Evolutionary conservation across 169 alveolate species (phyloP).

Genomic region (Pseudocohnilembus persalinus): DNA sequence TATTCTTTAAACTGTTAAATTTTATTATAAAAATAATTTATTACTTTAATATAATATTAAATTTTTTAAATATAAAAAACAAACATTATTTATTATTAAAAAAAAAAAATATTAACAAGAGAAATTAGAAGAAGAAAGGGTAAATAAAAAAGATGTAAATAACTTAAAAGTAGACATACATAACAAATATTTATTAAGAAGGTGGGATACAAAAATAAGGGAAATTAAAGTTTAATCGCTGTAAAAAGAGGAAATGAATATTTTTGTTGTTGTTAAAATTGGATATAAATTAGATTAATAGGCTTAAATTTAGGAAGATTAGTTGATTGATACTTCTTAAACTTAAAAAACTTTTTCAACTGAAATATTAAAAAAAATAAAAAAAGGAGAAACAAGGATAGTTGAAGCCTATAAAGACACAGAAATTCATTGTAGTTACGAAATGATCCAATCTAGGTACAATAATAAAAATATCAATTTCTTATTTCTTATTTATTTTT

Average conservation of each 20-base stretch:
- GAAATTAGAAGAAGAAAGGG: background rate
- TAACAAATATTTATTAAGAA: background rate
- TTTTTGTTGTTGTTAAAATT: background rate
- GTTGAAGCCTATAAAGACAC: constrained; percentile 29
- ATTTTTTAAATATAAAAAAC: too few relatives aligned
- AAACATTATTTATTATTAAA: too few relatives aligned
- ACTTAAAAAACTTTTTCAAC: constrained; percentile 31
- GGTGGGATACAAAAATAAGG: background rate
- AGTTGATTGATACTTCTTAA: background rate
- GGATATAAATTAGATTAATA: background rate
- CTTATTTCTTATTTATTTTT: too few relatives aligned
- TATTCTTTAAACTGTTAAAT: too few relatives aligned
- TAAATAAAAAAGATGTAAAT: background rate
- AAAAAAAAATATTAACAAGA: too few relatives aligned
- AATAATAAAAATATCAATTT: too few relatives aligned
- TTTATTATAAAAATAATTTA: too few relatives aligned
- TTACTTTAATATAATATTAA: too few relatives aligned
- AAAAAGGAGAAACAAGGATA: constrained; percentile 37
- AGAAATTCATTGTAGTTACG: constrained; percentile 49
- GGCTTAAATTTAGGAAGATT: background rate
- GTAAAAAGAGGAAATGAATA: background rate
- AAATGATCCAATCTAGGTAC: constrained; percentile 16
- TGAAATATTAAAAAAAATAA: constrained; percentile 32
- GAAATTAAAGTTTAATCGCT: background rate
- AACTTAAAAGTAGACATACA: background rate